Base-by-base conservation (phyloP, 2,329 filamentous ascomycete genomes). In the Onygenales sp. region DNA sequence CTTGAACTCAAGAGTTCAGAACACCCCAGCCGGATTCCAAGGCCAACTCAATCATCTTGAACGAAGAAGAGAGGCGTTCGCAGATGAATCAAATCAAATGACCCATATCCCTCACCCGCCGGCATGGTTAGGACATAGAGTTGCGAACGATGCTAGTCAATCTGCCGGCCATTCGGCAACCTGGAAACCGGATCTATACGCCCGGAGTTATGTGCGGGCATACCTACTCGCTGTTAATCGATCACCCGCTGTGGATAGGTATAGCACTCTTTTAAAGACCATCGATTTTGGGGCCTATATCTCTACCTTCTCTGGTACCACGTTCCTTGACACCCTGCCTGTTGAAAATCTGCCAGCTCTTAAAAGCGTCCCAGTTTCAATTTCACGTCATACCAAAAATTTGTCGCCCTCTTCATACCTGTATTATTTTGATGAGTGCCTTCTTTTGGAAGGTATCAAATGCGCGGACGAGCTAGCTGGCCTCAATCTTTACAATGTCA, bases 201-300 rank as follows among this genome's bases (percentile, higher is more conserved):
- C 61, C 21, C 53, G 54, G 11, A 55, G 54, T 21, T 64, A 63
- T 52, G 56, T 62, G 11, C 62, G 61, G 6, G 49, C 54, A 13
- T 61, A 61, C 49, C 57, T 65, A 8, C 43, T 54, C 44, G 63
- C 62, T 11, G 57, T 64, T 37, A 64, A 65, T 43, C 55, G 58
- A 34, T 63, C 62, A n/a, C 57, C 58, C 4, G 61, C 62, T 2
- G 54, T 57, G 27, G 42, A 56, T 10, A 52, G 54, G 9, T 47
- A 44, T 40, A 57, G 58, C 43, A 52, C 49, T n/a, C 52, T 46
- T 7, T 39, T 58, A 9, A 53, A 54, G 7, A 57, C 54, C 4
- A 59, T 64, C 49, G 55, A 63, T 49, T 63, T 58, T 50, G 37
- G 45, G 34, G 34, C 48, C 11, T 65, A 64, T 47, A 53, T 55